Evolutionary conservation across 208 protist genomes (phyloP).

Genomic region (Trypanosoma melophagium): DNA sequence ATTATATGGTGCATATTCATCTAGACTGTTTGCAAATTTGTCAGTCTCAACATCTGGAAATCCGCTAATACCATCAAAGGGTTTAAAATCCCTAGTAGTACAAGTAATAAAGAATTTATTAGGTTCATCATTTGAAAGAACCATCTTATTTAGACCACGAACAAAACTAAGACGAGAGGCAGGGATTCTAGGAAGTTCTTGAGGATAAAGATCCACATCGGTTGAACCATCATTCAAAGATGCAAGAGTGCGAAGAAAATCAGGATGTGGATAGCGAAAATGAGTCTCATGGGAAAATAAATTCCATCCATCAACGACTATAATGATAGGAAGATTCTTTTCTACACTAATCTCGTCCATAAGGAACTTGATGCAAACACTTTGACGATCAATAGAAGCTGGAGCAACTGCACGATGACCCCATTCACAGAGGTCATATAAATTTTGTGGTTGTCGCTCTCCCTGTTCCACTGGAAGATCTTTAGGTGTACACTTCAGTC

Average conservation of each 20-base stretch:
- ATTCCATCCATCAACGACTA: slow-evolving; percentile 90
- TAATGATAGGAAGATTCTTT: slow-evolving; percentile 80
- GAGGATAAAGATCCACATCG: slow-evolving; percentile 85
- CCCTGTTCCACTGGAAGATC: slow-evolving; percentile 82
- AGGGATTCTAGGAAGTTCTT: slow-evolving; percentile 89
- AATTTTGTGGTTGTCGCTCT: slow-evolving; percentile 66
- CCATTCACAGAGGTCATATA: slow-evolving; percentile 87
- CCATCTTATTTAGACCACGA: slow-evolving; percentile 86
- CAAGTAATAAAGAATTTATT: slow-evolving; percentile 92
- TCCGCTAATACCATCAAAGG: slow-evolving; percentile 85
- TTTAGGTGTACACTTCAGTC: slow-evolving; percentile 67
- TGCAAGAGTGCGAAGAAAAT: slow-evolving; percentile 84
- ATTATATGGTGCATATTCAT: slow-evolving; percentile 90
- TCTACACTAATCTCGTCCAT: slow-evolving; percentile 86
- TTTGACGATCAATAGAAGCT: slow-evolving; percentile 86
- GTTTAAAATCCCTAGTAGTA: slow-evolving; percentile 89
- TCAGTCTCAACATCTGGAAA: slow-evolving; percentile 85
- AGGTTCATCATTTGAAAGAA: slow-evolving; percentile 69
- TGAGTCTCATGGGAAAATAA: slow-evolving; percentile 90
- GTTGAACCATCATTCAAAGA: slow-evolving; percentile 76
- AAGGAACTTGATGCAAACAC: slow-evolving; percentile 89
- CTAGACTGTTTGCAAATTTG: slow-evolving; percentile 69
- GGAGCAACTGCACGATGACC: slow-evolving; percentile 74
- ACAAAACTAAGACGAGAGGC: slow-evolving; percentile 87
- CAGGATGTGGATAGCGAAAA: slow-evolving; percentile 89